A percentile compares a stretch with the other conserved stretches of the same genome.
Conservation (phyloP, 805 yeast species). For the Suhomyces kilbournensis region DNA sequence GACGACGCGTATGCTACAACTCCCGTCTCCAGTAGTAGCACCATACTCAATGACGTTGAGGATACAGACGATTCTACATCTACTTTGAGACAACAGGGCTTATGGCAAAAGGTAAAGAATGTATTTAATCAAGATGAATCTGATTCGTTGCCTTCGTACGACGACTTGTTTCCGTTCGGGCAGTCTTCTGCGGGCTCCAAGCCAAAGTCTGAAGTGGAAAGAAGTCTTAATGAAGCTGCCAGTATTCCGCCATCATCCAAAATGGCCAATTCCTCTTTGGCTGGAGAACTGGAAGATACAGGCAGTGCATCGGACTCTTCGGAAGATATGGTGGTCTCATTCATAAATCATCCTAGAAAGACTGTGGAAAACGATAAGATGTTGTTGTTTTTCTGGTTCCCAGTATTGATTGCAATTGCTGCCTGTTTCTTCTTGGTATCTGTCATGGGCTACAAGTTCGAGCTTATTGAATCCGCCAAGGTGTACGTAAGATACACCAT, state of each 20-base stretch:
- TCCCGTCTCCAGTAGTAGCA: background rate
- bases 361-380: slow-evolving; percentile 70
- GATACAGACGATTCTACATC: slow-evolving; percentile 2
- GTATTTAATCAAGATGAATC: slow-evolving; percentile 36
- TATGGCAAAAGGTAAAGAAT: slow-evolving; percentile 44
- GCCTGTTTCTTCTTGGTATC: slow-evolving; percentile 45
- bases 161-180: slow-evolving; percentile 68
- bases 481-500: slow-evolving; percentile 32
- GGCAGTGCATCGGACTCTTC: slow-evolving; percentile 40
- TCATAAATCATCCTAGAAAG: slow-evolving; percentile 44
- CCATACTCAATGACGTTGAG: background rate
- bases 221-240: slow-evolving; percentile 22
- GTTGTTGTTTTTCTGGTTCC: slow-evolving; percentile 90
- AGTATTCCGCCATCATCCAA: slow-evolving; percentile 3
- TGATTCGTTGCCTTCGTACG: slow-evolving; percentile 60
- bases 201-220: slow-evolving; percentile 35
- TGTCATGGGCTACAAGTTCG: slow-evolving; percentile 39
- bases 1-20: background rate
- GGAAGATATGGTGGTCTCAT: slow-evolving; percentile 43
- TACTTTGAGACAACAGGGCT: slow-evolving; percentile 17
- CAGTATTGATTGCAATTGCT: slow-evolving; percentile 59
- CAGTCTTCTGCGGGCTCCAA: slow-evolving; percentile 16
- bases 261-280: background rate
- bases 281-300: slow-evolving; percentile 23
- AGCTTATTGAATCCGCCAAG: slow-evolving; percentile 33